phyloP scores from a whole-genome alignment of 1,139 yeast species.

The Taphrina deformans region DNA sequence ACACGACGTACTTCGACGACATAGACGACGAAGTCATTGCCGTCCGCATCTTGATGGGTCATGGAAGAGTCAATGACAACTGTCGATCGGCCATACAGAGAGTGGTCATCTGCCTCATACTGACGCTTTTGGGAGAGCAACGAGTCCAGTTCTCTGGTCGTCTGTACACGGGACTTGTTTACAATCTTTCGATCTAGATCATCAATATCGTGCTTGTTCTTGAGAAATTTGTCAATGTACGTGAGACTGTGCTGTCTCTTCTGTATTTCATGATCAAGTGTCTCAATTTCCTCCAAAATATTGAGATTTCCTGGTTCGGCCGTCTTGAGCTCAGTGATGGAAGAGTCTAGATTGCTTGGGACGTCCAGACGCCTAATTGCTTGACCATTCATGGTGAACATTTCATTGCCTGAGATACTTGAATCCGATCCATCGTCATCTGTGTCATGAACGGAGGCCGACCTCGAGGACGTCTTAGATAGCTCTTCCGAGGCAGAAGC shows the following conservation, averaged over 20 bases:
- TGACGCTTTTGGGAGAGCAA: slow-evolving; percentile 78
- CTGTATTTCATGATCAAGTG: slow-evolving; percentile 59
- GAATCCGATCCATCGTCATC: not conserved
- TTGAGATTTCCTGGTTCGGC: slow-evolving; percentile 73
- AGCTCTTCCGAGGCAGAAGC: not conserved
- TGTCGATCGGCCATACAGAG: slow-evolving; percentile 60
- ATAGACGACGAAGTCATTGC: slow-evolving; percentile 16
- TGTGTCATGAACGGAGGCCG: not conserved
- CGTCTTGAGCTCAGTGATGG: slow-evolving; percentile 42
- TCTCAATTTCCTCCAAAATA: slow-evolving; percentile 64
- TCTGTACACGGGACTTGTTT: slow-evolving; percentile 62
- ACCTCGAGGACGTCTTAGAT: not conserved
- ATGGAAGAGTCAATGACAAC: not conserved
- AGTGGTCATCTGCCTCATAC: slow-evolving; percentile 74
- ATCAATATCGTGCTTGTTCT: slow-evolving; percentile 78
- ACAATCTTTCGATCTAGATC: slow-evolving; percentile 66
- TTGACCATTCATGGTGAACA: not conserved
- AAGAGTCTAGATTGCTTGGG: not conserved
- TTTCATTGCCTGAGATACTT: not conserved
- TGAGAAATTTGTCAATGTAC: slow-evolving; percentile 62
- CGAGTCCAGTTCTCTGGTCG: slow-evolving; percentile 66
- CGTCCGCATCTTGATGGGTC: slow-evolving; percentile 1
- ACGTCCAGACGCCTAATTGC: not conserved
- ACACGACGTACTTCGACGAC: slow-evolving; percentile 18
- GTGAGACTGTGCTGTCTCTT: slow-evolving; percentile 60